Base-by-base conservation (phyloP, 1,284 basidiomycete genomes). In the Malassezia obtusa region DNA sequence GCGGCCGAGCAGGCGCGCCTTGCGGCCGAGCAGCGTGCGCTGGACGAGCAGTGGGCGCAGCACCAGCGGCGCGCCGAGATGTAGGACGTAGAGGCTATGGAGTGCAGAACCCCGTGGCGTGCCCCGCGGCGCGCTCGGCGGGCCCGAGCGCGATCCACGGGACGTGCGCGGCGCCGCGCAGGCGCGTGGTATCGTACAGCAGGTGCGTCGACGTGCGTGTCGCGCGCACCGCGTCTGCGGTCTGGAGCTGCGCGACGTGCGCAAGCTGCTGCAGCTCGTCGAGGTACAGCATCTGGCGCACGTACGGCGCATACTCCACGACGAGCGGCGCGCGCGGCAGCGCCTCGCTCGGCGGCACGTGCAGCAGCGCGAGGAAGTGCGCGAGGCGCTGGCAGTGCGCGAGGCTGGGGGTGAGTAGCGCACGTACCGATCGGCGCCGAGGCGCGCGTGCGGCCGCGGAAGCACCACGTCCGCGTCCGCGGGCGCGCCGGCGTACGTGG, bases 141-240 rank as follows among this genome's bases (percentile, higher is more conserved):
- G 55, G 59, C 4, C 59, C 59, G 5, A 60, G 35, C 11, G 59
- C 56, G 15, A 60, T 45, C 48, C 52, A 58, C n/a, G 45, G 48
- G 19, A 30, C 21, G 17, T 36, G 47, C 26, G 19, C 49, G 10
- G 21, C 33, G n/a, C 17, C 40, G 2, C 24, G 32, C 25, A 11
- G 12, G 7, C 19, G 44, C 35, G 12, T 10, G 14, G 39, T 6
- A 31, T 41, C 46, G n/a, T 39, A 28, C 10, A 48, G 26, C 11
- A 52, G 26, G 24, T 49, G 51, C 15, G 36, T 33, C 11, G 59
- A 54, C 33, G 54, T 58, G 22, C 59, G 47, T 9, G 59, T 60
- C 25, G 39, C 45, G 9, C 59, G 46, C 12, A 24, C 50, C 10
- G 26, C 28, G 22, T 32, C 26, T 21, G 22, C 28, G 25, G 41